Base-by-base conservation (phyloP, 768 basidiomycete genomes). In the Lepiota venenata region DNA sequence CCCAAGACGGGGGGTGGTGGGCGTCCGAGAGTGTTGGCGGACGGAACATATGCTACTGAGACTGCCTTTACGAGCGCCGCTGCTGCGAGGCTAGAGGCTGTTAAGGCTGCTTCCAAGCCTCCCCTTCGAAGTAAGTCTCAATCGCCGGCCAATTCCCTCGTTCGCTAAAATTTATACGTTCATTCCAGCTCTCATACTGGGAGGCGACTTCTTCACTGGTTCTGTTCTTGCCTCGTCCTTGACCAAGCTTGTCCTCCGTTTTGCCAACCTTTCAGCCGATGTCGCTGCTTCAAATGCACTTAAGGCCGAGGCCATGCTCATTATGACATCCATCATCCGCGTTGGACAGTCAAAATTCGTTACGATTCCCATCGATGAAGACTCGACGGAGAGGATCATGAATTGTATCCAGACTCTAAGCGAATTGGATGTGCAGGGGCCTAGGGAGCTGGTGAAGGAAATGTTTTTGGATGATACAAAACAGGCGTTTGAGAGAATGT, bases 21-120 rank as follows among this genome's bases (percentile, higher is more conserved):
- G 9, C 82, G 82, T 2, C 93, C 83, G 6, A 85, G 82, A 64
- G 90, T 98, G 9, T 74, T 97, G 55, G 93, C 93, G 16, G 97
- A 99, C 63, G 97, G 97, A 8, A 98, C 96, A 2, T 98, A 99
- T 66, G 97, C 95, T 0, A 98, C 96, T 4, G 97, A 98, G 74
- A 92, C 92, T 1, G 92, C 91, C 11, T 98, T 86, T 71, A 84
- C 81, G 21, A 81, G 79, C 48, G 69, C 78, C n/a, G 74, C 73
- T 32, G 71, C 80, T 35, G 85, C 85, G 4, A 78, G 79, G 56
- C 69, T 90, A 50, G 92, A 96, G 61, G 85, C 88, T 37, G 89
- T 89, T 58, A 93, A 93, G 69, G 81, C 89, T 36, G 90, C 92
- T 29, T 72, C 84, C 4, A 98, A 97, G 69, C 96, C 97, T 0